Conservation (phyloP, 169 alveolate genomes). For the Cystoisospora suis region DNA sequence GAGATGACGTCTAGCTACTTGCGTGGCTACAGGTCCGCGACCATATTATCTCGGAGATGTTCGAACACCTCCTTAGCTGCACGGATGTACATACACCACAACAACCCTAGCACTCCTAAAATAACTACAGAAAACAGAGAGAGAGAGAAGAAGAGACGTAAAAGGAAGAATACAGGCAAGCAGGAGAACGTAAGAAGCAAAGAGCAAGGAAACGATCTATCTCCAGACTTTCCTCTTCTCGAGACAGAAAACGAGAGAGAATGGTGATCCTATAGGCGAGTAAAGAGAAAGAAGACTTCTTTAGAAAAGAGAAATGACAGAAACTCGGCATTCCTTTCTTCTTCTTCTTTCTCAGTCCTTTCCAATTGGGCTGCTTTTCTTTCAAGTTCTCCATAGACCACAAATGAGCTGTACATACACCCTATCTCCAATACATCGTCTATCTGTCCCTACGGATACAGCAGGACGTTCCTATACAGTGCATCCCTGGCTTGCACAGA, state of each 20-base stretch:
- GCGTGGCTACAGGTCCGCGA: neutral
- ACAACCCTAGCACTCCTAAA: too few species aligned
- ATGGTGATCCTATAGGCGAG: too few species aligned
- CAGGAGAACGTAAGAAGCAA: neutral
- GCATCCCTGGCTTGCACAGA: neutral
- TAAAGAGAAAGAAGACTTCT: too few species aligned
- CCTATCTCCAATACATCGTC: neutral
- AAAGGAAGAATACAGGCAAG: neutral
- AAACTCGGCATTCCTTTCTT: neutral
- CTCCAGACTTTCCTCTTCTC: neutral
- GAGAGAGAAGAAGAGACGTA: neutral
- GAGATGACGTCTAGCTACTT: neutral
- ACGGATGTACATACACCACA: too few species aligned
- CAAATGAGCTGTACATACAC: neutral
- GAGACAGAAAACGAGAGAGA: neutral
- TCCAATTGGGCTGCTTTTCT: neutral
- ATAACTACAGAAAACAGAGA: neutral
- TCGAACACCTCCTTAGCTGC: slow-evolving; percentile 16
- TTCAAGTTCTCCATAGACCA: neutral
- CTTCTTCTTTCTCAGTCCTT: neutral
- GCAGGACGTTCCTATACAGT: neutral
- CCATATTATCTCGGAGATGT: neutral
- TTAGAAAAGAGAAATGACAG: neutral
- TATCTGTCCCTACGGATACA: neutral
- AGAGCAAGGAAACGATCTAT: neutral